Evolutionary conservation across 345 rosid species (phyloP).

Genomic region (Gossypium mustelinum): DNA sequence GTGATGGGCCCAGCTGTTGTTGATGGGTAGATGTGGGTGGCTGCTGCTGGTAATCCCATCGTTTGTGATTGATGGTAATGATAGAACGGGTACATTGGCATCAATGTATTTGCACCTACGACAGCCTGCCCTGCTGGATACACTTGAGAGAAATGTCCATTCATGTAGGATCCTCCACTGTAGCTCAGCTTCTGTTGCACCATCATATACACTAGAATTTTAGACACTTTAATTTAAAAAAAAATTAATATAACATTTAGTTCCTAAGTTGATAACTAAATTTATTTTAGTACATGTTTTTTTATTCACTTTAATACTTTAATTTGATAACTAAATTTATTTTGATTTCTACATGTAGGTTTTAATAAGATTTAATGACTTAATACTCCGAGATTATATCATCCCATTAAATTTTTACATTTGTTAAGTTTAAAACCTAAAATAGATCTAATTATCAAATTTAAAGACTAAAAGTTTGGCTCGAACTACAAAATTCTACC

Average conservation of each 20-base stretch:
- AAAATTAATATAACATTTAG: no score
- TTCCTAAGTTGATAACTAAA: no score
- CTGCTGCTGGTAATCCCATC: constrained; percentile 47
- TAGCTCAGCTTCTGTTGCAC: constrained; percentile 61
- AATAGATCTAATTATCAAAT: not conserved
- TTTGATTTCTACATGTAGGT: no score
- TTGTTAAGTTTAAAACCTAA: not conserved
- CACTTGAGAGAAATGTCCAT: constrained; percentile 58
- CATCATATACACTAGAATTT: constrained; percentile 2
- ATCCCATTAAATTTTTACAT: no score
- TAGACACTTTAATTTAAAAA: not conserved
- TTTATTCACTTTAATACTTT: no score
- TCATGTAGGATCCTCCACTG: constrained; percentile 69
- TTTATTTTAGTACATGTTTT: not conserved
- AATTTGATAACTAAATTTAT: no score
- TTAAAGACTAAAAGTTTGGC: no score
- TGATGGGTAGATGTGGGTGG: constrained; percentile 53
- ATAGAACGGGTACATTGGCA: constrained; percentile 80
- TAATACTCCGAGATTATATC: no score
- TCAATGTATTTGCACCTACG: constrained; percentile 63
- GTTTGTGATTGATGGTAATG: constrained; percentile 69
- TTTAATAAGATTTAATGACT: no score
- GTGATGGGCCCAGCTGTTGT: constrained; percentile 39
- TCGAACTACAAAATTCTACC: not conserved
- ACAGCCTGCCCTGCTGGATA: constrained; percentile 69